phyloP scores from a whole-genome alignment of 1,284 basidiomycete species.

The Bjerkandera adusta region DNA sequence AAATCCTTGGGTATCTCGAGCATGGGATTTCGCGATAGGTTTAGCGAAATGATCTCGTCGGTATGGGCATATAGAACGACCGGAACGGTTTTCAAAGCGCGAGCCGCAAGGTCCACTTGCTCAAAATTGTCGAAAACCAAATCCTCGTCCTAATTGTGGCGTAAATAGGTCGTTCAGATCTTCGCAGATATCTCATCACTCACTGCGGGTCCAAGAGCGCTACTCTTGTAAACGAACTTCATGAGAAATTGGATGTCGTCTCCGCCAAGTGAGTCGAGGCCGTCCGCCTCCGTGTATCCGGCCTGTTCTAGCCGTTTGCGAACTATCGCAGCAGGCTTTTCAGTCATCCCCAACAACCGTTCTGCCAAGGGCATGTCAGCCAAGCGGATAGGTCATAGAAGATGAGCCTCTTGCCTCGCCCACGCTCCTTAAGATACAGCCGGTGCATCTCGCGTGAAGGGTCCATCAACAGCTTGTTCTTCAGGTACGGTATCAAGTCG shows the following conservation, averaged over 20 bases:
- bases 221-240: slow-evolving; percentile 85
- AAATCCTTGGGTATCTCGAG: slow-evolving; percentile 97
- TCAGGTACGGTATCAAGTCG: slow-evolving; percentile 64
- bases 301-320: slow-evolving; percentile 86
- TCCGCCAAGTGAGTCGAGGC: slow-evolving; percentile 76
- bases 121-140: slow-evolving; percentile 76
- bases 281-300: slow-evolving; percentile 86
- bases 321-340: slow-evolving; percentile 86
- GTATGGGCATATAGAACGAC: slow-evolving; percentile 88
- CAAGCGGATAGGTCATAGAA: slow-evolving; percentile 9
- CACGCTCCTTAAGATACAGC: slow-evolving; percentile 81
- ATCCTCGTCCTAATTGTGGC: slow-evolving; percentile 66
- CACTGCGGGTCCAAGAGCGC: slow-evolving; percentile 65
- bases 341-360: slow-evolving; percentile 76
- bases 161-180: neutral
- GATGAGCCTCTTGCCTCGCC: slow-evolving; percentile 62
- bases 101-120: slow-evolving; percentile 81
- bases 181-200: slow-evolving; percentile 24
- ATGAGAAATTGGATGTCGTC: slow-evolving; percentile 87
- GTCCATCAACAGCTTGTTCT: slow-evolving; percentile 52
- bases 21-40: slow-evolving; percentile 94
- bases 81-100: slow-evolving; percentile 88
- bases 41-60: slow-evolving; percentile 83
- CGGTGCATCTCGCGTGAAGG: slow-evolving; percentile 62
- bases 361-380: slow-evolving; percentile 61